These are phyloP conservation scores for Plasmodium knowlesi DNA, from an alignment of 169 alveolate genomes.

Conservation along the genomic window DNA sequence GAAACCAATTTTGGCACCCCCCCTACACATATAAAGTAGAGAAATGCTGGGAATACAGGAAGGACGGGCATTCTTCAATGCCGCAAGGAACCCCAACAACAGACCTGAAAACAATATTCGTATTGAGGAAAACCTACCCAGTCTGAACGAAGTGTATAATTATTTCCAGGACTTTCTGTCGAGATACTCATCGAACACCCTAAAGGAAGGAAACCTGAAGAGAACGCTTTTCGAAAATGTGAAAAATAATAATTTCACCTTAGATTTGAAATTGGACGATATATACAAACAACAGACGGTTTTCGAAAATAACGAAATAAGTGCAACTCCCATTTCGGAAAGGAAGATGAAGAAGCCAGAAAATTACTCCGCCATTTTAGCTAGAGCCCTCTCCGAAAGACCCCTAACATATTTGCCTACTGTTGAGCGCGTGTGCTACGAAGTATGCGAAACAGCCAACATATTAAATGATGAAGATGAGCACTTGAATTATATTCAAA, in stretches of 20 bases:
- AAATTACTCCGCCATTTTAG: conserved; percentile 82
- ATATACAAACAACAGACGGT: conserved; percentile 83
- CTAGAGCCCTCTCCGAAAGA: conserved; percentile 83
- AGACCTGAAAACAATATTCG: conserved; percentile 66
- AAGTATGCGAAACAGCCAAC: conserved; percentile 83
- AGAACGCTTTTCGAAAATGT: conserved; percentile 82
- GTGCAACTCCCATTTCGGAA: conserved; percentile 76
- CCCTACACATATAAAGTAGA: background rate
- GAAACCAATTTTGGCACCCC: background rate
- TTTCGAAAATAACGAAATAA: conserved; percentile 75
- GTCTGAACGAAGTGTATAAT: conserved; percentile 81
- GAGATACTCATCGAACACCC: conserved; percentile 82
- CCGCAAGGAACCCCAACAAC: conserved; percentile 70
- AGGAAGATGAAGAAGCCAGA: conserved; percentile 76
- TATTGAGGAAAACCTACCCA: conserved; percentile 82
- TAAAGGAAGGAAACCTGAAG: conserved; percentile 85
- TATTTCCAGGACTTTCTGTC: conserved; percentile 82
- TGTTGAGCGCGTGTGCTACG: conserved; percentile 83
- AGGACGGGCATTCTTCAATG: conserved; percentile 83
- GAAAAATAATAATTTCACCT: conserved; percentile 82
- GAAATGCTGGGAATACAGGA: conserved; percentile 79
- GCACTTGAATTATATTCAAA: conserved; percentile 80
- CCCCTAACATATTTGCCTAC: conserved; percentile 84
- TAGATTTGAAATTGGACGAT: conserved; percentile 85
- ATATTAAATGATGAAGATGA: conserved; percentile 82